Conservation (phyloP, 1,284 basidiomycete genomes). For the Malassezia dermatis region DNA sequence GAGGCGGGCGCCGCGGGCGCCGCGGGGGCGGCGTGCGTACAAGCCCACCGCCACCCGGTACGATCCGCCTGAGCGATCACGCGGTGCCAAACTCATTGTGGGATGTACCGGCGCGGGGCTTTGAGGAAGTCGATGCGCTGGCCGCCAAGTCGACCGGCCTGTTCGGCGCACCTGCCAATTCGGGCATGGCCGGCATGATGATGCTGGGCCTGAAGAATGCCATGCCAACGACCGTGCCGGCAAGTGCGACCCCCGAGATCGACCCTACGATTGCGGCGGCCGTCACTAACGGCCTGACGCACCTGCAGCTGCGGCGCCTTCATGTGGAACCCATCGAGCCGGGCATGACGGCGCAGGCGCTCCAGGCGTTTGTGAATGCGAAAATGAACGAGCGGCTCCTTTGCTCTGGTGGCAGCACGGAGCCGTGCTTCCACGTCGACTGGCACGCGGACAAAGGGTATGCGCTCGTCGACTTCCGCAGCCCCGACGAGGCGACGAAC, state of each 20-base stretch:
- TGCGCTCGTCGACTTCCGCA: constrained; percentile 85
- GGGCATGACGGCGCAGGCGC: constrained; percentile 76
- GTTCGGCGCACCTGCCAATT: constrained; percentile 56
- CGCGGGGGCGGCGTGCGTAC: constrained; percentile 54
- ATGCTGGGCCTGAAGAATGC: constrained; percentile 1
- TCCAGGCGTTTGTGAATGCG: constrained; percentile 83
- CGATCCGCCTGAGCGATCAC: constrained; percentile 70
- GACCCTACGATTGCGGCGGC: constrained; percentile 7
- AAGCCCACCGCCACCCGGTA: constrained; percentile 81
- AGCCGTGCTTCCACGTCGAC: constrained; percentile 81
- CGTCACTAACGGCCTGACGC: constrained; percentile 8
- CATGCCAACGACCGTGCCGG: constrained; percentile 2
- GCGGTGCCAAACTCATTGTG: constrained; percentile 79
- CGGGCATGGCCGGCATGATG: constrained; percentile 3
- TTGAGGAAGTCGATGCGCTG: constrained; percentile 83
- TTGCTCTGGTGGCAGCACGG: constrained; percentile 51
- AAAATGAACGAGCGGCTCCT: constrained; percentile 76
- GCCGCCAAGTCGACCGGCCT: constrained; percentile 95
- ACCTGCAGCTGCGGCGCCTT: constrained; percentile 77
- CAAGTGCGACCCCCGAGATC: not conserved
- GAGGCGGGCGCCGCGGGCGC: constrained; percentile 51
- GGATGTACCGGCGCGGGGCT: constrained; percentile 90
- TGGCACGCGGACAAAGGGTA: constrained; percentile 97
- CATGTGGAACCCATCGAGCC: constrained; percentile 92
- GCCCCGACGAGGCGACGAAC: constrained; percentile 85